phyloP scores from a whole-genome alignment of 1,284 basidiomycete genomes.

The Trichosporon sp. region DNA sequence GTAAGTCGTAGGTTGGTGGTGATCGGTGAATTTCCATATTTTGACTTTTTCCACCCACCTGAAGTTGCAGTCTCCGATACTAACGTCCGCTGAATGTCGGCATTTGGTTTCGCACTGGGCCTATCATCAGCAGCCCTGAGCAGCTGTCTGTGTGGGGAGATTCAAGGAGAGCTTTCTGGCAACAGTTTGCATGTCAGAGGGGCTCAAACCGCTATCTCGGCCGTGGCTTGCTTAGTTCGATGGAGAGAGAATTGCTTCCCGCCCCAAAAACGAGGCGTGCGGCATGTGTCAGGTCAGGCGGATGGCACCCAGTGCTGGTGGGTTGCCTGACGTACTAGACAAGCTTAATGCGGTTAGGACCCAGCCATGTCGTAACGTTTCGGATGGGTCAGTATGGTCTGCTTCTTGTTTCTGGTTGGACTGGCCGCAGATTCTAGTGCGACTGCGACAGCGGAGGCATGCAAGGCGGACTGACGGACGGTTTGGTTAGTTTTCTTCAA shows the following conservation, averaged over 20 bases:
- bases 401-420: background rate
- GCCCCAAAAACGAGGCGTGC: background rate
- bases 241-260: background rate
- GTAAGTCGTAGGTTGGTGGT: background rate
- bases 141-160: background rate
- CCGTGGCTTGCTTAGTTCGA: background rate
- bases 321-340: background rate
- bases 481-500: background rate
- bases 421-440: background rate
- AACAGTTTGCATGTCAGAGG: background rate
- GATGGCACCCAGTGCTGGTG: background rate
- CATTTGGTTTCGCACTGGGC: background rate
- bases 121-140: background rate
- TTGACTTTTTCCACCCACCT: background rate
- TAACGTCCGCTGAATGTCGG: background rate
- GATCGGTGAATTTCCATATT: background rate
- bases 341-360: background rate
- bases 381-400: background rate
- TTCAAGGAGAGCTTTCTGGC: too few relatives aligned
- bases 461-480: background rate
- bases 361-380: background rate
- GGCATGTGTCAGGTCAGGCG: background rate
- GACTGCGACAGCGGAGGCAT: background rate
- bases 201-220: background rate
- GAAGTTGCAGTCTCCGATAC: background rate